Evolutionary conservation across 1,284 basidiomycete genomes (phyloP).

Genomic region (Trametes polyzona): DNA sequence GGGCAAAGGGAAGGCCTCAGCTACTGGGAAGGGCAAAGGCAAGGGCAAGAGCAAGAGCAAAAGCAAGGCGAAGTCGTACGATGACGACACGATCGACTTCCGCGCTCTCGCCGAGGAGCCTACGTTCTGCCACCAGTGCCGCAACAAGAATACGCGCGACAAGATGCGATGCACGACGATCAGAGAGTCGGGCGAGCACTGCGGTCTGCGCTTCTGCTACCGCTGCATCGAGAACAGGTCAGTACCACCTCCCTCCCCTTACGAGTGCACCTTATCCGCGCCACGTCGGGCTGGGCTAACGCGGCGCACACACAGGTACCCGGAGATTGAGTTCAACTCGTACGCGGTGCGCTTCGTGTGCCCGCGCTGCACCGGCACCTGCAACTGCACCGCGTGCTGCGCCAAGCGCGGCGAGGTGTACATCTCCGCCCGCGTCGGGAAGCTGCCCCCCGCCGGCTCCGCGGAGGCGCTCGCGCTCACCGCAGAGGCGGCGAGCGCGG

Average conservation of each 20-base stretch:
- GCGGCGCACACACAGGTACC: constrained; percentile 24
- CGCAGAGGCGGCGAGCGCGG: constrained; percentile 3
- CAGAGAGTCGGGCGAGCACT: constrained; percentile 21
- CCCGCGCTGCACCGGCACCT: constrained; percentile 29
- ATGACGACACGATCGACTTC: not conserved
- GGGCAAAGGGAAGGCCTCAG: constrained; percentile 5
- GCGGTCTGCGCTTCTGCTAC: constrained; percentile 31
- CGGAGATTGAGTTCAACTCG: constrained; percentile 30
- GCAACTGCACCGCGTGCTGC: constrained; percentile 35
- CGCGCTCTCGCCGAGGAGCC: constrained; percentile 9
- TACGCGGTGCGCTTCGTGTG: constrained; percentile 28
- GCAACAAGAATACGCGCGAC: constrained; percentile 18
- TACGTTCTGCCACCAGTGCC: constrained; percentile 36
- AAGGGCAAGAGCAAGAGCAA: constrained; percentile 17
- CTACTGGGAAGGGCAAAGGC: constrained; percentile 13
- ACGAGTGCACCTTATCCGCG: not conserved
- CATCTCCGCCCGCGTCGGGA: constrained; percentile 25
- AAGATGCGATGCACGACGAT: constrained; percentile 35
- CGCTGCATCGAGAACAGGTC: constrained; percentile 33
- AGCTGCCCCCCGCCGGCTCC: constrained; percentile 18
- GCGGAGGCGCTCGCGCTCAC: constrained; percentile 13
- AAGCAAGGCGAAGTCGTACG: constrained; percentile 12
- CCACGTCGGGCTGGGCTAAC: not conserved
- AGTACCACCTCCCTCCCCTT: not conserved
- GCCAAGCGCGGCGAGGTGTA: constrained; percentile 30